Evolutionary conservation across 1,284 basidiomycete species (phyloP).

Genomic region (Coniferiporia sulphurascens): DNA sequence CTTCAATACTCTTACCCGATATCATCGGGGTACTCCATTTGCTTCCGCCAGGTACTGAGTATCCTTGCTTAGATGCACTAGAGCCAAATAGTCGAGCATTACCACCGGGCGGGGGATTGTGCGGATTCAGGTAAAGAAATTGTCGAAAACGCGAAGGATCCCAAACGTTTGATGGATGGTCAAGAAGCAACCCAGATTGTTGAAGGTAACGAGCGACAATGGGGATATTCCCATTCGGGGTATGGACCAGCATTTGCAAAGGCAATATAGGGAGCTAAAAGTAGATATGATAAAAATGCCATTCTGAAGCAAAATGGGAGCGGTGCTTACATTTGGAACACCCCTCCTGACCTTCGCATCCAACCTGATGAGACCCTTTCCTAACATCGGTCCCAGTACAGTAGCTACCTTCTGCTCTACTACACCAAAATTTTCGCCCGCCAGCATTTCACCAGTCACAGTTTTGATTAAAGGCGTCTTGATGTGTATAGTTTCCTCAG

Average conservation of each 20-base stretch:
- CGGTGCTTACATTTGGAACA: constrained; percentile 47
- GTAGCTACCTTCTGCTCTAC: constrained; percentile 81
- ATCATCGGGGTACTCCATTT: constrained; percentile 57
- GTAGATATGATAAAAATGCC: constrained; percentile 15
- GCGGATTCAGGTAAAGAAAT: constrained; percentile 83
- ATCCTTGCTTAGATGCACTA: constrained; percentile 38
- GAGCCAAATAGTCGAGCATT: constrained; percentile 39
- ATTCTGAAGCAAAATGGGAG: constrained; percentile 21
- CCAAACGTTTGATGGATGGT: constrained; percentile 67
- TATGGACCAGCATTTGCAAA: constrained; percentile 85
- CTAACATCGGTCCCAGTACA: constrained; percentile 74
- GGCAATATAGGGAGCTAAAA: constrained; percentile 71
- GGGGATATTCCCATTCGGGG: constrained; percentile 84
- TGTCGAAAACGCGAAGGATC: constrained; percentile 54
- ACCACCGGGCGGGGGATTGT: constrained; percentile 75
- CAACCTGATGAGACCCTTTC: constrained; percentile 76
- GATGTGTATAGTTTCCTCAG: constrained; percentile 80
- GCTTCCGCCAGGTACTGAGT: constrained; percentile 37
- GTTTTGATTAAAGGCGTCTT: constrained; percentile 54
- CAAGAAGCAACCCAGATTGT: constrained; percentile 65
- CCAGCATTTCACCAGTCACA: constrained; percentile 44
- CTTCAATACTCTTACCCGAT: constrained; percentile 79
- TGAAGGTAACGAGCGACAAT: constrained; percentile 76
- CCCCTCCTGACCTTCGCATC: constrained; percentile 76
- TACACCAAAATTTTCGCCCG: constrained; percentile 74